Evolutionary conservation across 2,329 filamentous ascomycete species (phyloP).

Genomic region (Aspergillus tanneri): DNA sequence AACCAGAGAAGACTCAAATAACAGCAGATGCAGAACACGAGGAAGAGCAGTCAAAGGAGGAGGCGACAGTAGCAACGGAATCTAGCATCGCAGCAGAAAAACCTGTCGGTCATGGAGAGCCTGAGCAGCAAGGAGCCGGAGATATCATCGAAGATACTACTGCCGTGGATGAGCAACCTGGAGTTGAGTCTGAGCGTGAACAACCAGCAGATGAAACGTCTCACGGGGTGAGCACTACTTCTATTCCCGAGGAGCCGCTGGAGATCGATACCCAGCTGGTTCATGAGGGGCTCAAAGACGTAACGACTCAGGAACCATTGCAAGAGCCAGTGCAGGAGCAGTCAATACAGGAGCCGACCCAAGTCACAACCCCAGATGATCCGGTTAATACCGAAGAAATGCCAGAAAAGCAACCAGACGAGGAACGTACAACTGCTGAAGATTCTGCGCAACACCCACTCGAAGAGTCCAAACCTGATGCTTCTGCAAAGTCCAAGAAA

Average conservation of each 20-base stretch:
- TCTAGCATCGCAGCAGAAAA: background rate
- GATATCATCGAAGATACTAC: background rate
- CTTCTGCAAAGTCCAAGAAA: background rate
- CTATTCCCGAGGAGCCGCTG: background rate
- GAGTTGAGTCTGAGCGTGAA: background rate
- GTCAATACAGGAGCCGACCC: background rate
- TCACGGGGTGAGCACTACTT: background rate
- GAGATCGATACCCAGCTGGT: background rate
- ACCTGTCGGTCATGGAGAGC: background rate
- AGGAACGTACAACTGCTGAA: no score
- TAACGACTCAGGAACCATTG: background rate
- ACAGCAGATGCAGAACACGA: no score
- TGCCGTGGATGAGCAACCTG: background rate
- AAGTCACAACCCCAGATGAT: background rate
- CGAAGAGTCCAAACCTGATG: background rate
- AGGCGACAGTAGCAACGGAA: background rate
- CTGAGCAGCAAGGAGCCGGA: background rate
- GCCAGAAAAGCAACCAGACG: background rate
- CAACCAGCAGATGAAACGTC: background rate
- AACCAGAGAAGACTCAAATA: no score
- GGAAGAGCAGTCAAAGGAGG: background rate
- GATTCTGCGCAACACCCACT: background rate
- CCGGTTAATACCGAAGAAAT: background rate
- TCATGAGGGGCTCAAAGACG: background rate
- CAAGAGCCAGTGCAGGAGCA: background rate